Evolutionary conservation across 352 stramenopile species (phyloP).

Genomic region (Phytophthora quininea): DNA sequence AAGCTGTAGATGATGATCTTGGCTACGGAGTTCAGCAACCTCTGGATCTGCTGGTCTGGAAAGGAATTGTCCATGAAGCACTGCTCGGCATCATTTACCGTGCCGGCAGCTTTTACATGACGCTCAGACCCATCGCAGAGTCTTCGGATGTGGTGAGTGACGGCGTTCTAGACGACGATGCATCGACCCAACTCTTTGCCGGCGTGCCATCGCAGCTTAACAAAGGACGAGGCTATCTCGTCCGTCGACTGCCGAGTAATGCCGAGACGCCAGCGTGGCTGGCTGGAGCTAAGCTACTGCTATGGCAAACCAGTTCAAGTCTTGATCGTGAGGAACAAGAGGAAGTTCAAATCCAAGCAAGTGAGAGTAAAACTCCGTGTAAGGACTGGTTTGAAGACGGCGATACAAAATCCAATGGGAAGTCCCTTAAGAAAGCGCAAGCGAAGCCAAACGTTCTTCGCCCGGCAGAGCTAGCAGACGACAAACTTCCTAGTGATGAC

Average conservation of each 20-base stretch:
- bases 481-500: conserved; percentile 7
- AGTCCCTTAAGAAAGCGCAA: conserved; percentile 1
- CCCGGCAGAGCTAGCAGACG: conserved; percentile 20
- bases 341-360: conserved; percentile 39
- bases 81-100: conserved; percentile 64
- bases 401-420: conserved; percentile 7
- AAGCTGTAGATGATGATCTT: conserved; percentile 10
- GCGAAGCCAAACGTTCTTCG: conserved; percentile 22
- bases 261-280: conserved; percentile 42
- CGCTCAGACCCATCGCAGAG: conserved; percentile 34
- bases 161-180: conserved; percentile 32
- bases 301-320: conserved; percentile 67
- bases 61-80: conserved; percentile 58
- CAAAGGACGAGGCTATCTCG: conserved; percentile 63
- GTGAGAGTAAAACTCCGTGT: conserved; percentile 30
- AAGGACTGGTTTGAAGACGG: conserved; percentile 50
- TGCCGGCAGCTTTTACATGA: conserved; percentile 55
- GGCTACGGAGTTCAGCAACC: conserved; percentile 23
- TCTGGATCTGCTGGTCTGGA: conserved; percentile 61
- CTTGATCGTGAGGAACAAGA: conserved; percentile 52
- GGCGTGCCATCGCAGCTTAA: conserved; percentile 42
- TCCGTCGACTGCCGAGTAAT: conserved; percentile 41
- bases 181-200: conserved; percentile 49
- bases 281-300: conserved; percentile 50
- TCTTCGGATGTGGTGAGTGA: conserved; percentile 38